A percentile compares a stretch with the other conserved stretches of the same genome.
Evolutionary conservation across 352 stramenopile genomes (phyloP).

Genomic region (Phytopythium boreale): DNA sequence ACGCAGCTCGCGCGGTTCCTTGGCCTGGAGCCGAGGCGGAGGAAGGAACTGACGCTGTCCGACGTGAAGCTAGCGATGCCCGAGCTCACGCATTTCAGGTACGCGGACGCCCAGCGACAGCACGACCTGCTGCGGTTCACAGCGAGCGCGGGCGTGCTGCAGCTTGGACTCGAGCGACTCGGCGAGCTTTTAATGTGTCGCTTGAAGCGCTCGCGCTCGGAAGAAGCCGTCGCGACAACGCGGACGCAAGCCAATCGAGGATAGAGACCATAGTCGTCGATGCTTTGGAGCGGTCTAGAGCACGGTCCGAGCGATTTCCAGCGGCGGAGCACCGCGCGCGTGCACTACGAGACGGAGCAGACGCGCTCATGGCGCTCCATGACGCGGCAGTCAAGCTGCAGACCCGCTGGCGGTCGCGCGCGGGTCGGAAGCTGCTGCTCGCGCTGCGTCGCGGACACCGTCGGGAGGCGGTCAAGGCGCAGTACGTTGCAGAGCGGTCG

Average conservation of each 20-base stretch:
- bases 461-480: conserved; percentile 27
- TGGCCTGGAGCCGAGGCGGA: conserved; percentile 1
- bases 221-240: not conserved
- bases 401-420: conserved; percentile 47
- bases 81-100: conserved; percentile 46
- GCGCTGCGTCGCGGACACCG: conserved; percentile 29
- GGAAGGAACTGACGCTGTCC: conserved; percentile 37
- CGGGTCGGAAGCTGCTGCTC: conserved; percentile 36
- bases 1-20: conserved; percentile 77
- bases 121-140: conserved; percentile 43
- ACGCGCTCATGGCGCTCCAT: conserved; percentile 19
- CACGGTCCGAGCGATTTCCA: not conserved
- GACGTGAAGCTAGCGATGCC: conserved; percentile 60
- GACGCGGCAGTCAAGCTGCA: conserved; percentile 36
- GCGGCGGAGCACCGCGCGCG: not conserved
- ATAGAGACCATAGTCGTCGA: not conserved
- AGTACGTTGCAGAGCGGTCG: conserved; percentile 59
- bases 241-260: not conserved
- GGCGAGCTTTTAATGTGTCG: conserved; percentile 48
- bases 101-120: conserved; percentile 47
- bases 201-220: conserved; percentile 36
- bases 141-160: conserved; percentile 46
- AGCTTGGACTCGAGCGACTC: conserved; percentile 60
- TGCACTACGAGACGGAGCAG: not conserved
- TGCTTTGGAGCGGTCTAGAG: not conserved